phyloP scores from a whole-genome alignment of 176 grass and related monocot genomes.

The Rhynchospora breviuscula region DNA sequence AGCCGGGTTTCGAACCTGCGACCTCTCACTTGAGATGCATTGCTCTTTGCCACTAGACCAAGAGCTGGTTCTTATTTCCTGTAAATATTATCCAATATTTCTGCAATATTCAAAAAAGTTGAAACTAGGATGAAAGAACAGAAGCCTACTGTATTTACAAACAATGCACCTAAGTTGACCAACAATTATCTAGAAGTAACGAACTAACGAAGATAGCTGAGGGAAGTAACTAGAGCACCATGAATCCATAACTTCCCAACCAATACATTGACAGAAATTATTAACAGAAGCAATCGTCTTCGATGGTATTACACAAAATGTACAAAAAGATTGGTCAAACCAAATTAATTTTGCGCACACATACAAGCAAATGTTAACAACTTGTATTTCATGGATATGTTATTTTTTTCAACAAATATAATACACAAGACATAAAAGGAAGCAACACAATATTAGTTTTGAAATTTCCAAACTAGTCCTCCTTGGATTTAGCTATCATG shows the following conservation, averaged over 20 bases:
- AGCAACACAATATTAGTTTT: neutral
- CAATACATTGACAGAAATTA: neutral
- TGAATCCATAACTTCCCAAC: neutral
- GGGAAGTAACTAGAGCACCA: neutral
- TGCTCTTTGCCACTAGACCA: no score
- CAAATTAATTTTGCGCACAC: neutral
- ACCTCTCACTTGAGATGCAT: no score
- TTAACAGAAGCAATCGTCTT: neutral
- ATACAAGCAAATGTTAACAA: neutral
- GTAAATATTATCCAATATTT: neutral
- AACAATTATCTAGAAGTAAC: neutral
- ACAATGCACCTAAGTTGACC: neutral
- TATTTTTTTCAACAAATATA: neutral
- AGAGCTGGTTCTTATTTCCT: no score
- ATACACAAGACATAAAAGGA: neutral
- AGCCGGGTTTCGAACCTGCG: no score
- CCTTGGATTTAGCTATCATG: constrained; percentile 22
- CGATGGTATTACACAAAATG: neutral
- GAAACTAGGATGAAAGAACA: neutral
- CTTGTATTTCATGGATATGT: neutral
- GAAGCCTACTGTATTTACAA: neutral
- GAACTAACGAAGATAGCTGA: neutral
- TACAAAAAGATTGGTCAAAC: neutral
- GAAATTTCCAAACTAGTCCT: neutral
- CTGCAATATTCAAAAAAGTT: neutral